A percentile compares a stretch with the other conserved stretches of the same genome.
phyloP scores from a whole-genome alignment of 73 alveolate species.

The Uronychia binucleata region DNA sequence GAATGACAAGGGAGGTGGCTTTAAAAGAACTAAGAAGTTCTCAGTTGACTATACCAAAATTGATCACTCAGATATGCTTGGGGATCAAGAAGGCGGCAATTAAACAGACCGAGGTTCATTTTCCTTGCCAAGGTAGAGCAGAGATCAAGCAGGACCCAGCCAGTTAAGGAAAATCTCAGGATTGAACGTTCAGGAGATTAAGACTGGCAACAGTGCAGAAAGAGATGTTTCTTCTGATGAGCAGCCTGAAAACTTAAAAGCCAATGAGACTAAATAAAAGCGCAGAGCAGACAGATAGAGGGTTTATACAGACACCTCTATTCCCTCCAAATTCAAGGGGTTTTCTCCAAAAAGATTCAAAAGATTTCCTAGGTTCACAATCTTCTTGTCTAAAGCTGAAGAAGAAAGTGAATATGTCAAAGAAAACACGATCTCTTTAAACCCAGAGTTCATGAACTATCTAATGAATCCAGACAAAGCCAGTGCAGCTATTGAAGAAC shows the following conservation, averaged over 20 bases:
- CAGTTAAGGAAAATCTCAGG: background rate
- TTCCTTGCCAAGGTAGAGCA: background rate
- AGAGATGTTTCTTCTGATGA: background rate
- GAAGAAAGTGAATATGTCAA: conserved; percentile 27
- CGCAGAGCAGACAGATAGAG: background rate
- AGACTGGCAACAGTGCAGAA: background rate
- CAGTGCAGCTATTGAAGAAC: conserved; percentile 7
- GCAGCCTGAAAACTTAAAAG: background rate
- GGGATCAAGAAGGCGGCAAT: too few species aligned
- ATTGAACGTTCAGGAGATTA: background rate
- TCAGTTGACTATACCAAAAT: too few species aligned
- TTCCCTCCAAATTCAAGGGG: background rate
- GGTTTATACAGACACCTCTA: background rate
- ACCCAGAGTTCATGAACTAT: conserved; percentile 57
- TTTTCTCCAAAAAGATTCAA: conserved; percentile 51
- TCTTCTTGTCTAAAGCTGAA: conserved; percentile 39
- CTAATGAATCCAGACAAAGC: conserved; percentile 51
- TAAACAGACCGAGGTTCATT: background rate
- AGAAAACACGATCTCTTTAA: conserved; percentile 55
- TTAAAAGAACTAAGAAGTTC: too few species aligned
- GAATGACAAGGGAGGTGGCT: too few species aligned
- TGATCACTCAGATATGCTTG: too few species aligned
- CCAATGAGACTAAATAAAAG: background rate
- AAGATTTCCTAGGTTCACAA: conserved; percentile 66
- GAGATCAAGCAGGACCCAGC: background rate